Base-by-base conservation (phyloP, 352 stramenopile genomes). In the Pythium coloratum region DNA sequence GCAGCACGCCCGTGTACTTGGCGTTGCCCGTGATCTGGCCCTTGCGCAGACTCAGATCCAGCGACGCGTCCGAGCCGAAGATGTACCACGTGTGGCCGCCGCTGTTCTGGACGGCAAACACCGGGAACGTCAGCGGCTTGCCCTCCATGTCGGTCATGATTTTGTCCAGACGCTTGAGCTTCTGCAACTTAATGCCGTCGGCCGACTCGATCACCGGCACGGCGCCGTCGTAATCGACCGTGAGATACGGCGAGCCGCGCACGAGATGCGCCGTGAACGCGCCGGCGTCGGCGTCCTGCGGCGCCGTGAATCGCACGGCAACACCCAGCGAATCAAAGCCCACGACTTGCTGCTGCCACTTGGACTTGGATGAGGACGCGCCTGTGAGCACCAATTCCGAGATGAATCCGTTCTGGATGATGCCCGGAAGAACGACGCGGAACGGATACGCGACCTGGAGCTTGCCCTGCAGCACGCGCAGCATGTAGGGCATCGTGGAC, bases 241-340 rank as follows among this genome's bases (percentile, higher is more conserved):
- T 94, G 10, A 95, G 53, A 59, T 91, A 96, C 33, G 88, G 88
- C 62, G 86, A 94, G 20, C 86, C 87, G 32, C 87, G 83, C 66
- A 92, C 84, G 26, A 96, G 75, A 44, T 81, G 75, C 6, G 81
- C 67, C 33, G 72, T 70, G 66, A 91, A 94, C 50, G 78, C 70
- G 18, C 81, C 72, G 0, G 44, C 62, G 34, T 56, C 54, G 18
- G 33, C 44, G 36, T 62, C 30, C 3, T 73, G 20, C 30, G 73
- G 66, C 32, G 74, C 50, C 32, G 70, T 78, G 72, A 95, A 93
- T 63, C 73, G 71, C 64, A 92, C 66, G 2, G 76, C 84, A 16
- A 87, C 80, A 63, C 84, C 87, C 51, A 94, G 81, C 20, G 76
- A 67, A 61, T 94, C 86, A 62, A 90, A 92, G 57, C 74, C 75